Base-by-base conservation (phyloP, 1,139 yeast species). In the Nakaseomyces sp. region DNA sequence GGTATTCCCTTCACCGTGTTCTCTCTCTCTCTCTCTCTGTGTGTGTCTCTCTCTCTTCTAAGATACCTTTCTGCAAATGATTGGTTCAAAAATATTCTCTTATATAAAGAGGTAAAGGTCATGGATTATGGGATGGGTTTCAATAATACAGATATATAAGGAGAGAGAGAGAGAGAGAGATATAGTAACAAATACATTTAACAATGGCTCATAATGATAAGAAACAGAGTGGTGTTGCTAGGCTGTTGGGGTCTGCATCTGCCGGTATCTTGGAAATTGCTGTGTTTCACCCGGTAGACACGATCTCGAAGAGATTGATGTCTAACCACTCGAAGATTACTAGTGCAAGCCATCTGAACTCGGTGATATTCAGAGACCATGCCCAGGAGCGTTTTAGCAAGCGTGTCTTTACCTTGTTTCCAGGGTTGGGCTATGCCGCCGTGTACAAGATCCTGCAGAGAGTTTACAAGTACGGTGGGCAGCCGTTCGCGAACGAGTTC, bases 401-500 rank as follows among this genome's bases (percentile, higher is more conserved):
- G 51, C 77, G 96, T 65, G 62, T 86, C 40, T 70, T 87, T 54
- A 83, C 97, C 12, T 74, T 91, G 54, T 91, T 91, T 72, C 98
- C 99, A 13, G 99, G 99, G 63, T 76, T 91, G 54, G 98, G 98
- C 20, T 91, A 93, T 61, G 98, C 98, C 53, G 98, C 98, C 40
- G 86, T 89, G 55, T 91, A 91, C 75, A 91, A 91, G 72, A 83
- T 91, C 58, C 74, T 91, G 60, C 99, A 91, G 70, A 81, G 99
- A 71, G 96, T 91, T 44, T 91, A 93, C 76, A 91, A 91, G 69
- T 91, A 93, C 66, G 97, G 98, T 63, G 99, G 99, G 43, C 99
- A 91, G 69, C 98, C 99, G 45, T 89, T 88, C 63, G 99, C 93
- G 52, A 91, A 89, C 63, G 99, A 91, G 68, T 86, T 81, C 63